A percentile compares a stretch with the other conserved stretches of the same genome.
phyloP scores from a whole-genome alignment of 2,329 filamentous ascomycete genomes.

The Capronia epimyces region DNA sequence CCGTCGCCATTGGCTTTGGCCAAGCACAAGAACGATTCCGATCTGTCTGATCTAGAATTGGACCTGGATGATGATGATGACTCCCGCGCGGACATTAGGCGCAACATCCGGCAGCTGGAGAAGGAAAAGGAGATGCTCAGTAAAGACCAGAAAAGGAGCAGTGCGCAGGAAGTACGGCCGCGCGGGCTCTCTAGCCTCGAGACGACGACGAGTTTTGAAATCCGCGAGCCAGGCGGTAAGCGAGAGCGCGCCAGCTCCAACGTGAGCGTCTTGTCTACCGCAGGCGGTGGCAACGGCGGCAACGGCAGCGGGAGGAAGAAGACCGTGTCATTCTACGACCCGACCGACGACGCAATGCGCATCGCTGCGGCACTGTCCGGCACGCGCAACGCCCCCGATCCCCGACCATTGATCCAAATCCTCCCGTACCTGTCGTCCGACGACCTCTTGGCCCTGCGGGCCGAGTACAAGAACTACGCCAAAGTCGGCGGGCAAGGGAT shows the following conservation, averaged over 20 bases:
- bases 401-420: slow-evolving; percentile 70
- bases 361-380: slow-evolving; percentile 66
- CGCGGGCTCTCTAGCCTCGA: slow-evolving; percentile 18
- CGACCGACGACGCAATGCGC: slow-evolving; percentile 68
- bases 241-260: slow-evolving; percentile 16
- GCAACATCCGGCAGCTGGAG: slow-evolving; percentile 31
- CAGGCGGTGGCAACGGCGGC: slow-evolving; percentile 11
- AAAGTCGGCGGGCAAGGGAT: slow-evolving; percentile 53
- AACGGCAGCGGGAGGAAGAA: slow-evolving; percentile 35
- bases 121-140: slow-evolving; percentile 33
- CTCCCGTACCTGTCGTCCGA: slow-evolving; percentile 79
- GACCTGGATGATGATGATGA: slow-evolving; percentile 31
- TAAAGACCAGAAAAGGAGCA: slow-evolving; percentile 11
- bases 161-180: slow-evolving; percentile 10
- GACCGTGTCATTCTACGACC: slow-evolving; percentile 74
- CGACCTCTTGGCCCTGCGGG: slow-evolving; percentile 78
- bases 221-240: slow-evolving; percentile 12
- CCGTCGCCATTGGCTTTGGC: slow-evolving; percentile 67
- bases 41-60: slow-evolving; percentile 44
- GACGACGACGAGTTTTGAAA: slow-evolving; percentile 12
- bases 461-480: slow-evolving; percentile 83
- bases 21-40: slow-evolving; percentile 52
- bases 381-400: slow-evolving; percentile 61
- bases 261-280: slow-evolving; percentile 16
- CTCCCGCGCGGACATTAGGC: slow-evolving; percentile 31